Evolutionary conservation across 805 yeast genomes (phyloP), one percentile per base, ranked within the genome.

Genomic region (Saccharomyces kudriavzevii): DNA sequence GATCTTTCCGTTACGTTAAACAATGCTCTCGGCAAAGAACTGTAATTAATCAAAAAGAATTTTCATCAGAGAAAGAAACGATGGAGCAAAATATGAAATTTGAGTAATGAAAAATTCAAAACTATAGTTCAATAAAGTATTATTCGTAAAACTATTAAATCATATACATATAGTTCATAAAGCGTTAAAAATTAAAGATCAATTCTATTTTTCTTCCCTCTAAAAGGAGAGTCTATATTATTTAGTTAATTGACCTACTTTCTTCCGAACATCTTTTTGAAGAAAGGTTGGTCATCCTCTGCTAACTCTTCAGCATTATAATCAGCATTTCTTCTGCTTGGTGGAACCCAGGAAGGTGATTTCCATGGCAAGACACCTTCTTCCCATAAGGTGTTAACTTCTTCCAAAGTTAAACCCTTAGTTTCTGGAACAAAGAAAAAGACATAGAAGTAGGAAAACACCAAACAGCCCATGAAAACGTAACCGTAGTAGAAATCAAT

Each of bases 391-490:
- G 78, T 83, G 67, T 87, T 89, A 57, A 87, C 86, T 69, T 87
- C 88, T 71, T 87, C 94, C 68, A 87, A 78, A 49, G 86, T 77
- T 64, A 86, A 78, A 55, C 92, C 92, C 74, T 80, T 81, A 53
- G 94, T 87, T 70, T 85, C 90, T 63, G 82, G 82, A 56, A 87
- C 80, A 60, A 76, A 77, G 76, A 86, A 81, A 75, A 77, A 80
- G 50, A 85, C 85, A 69, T 83, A 87, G 68, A 83, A 72, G 64
- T 84, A 60, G 22, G 77, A 66, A 54, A 71, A 77, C 20, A 80
- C 67, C 70, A 80, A 70, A 66, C 85, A 81, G 1, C 85, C 85
- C 56, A 79, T 68, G 62, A 74, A 74, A 40, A 69, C 80, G 65
- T 79, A 83, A 40, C 94, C 92, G 65, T 83, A 81, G 70, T 79